Conservation (phyloP, 179 eudicot genomes). For the Gypsophila paniculata region DNA sequence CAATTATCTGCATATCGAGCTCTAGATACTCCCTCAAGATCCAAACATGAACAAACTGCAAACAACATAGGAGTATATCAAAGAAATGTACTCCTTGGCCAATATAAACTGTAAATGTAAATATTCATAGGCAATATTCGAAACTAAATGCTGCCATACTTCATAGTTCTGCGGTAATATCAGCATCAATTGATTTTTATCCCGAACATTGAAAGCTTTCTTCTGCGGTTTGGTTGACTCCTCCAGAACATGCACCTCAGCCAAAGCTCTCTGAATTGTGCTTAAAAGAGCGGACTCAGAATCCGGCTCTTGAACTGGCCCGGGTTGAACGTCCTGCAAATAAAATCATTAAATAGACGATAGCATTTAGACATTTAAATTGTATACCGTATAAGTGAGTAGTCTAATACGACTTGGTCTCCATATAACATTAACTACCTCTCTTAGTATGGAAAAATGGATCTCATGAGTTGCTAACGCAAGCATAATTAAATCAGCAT, state of each 20-base stretch:
- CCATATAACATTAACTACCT: slow-evolving; percentile 37
- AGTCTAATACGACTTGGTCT: no score
- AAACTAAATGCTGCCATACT: background rate
- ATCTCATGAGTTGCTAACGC: slow-evolving; percentile 66
- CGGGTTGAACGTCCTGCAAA: slow-evolving; percentile 18
- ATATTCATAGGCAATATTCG: background rate
- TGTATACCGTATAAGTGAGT: no score
- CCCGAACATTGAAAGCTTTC: slow-evolving; percentile 6
- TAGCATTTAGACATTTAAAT: background rate
- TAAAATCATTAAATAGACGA: background rate
- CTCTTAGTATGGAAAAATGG: slow-evolving; percentile 63
- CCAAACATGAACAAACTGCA: slow-evolving; percentile 67
- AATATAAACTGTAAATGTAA: background rate
- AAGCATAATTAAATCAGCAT: slow-evolving; percentile 72
- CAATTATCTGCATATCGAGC: slow-evolving; percentile 39
- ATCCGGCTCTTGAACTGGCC: slow-evolving; percentile 6
- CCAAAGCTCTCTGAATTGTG: slow-evolving; percentile 13
- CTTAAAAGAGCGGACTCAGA: slow-evolving; percentile 6
- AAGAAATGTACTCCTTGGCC: background rate
- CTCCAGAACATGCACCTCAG: background rate
- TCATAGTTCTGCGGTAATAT: slow-evolving; percentile 15
- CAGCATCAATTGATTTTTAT: background rate
- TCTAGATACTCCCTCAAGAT: slow-evolving; percentile 62
- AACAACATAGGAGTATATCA: background rate
- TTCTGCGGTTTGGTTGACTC: background rate